Evolutionary conservation across 257 asterid species (phyloP).

Genomic region (Solanum megistacrolobum): DNA sequence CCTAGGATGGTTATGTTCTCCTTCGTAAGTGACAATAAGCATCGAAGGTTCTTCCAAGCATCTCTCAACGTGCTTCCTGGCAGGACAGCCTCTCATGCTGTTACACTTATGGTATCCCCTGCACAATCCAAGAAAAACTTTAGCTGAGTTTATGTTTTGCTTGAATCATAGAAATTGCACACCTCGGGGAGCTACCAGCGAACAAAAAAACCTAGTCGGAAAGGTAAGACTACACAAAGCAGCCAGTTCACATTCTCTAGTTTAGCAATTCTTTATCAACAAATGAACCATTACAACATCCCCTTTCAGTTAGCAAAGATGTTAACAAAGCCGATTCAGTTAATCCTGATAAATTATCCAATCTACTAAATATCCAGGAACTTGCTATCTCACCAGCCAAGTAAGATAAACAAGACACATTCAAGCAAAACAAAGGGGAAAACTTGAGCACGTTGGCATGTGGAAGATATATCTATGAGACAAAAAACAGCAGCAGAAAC

Average conservation of each 20-base stretch:
- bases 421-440: neutral
- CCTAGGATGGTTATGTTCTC: slow-evolving; percentile 79
- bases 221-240: neutral
- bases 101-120: slow-evolving; percentile 96
- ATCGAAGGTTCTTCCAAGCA: slow-evolving; percentile 85
- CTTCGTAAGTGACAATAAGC: slow-evolving; percentile 88
- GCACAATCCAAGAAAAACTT: slow-evolving; percentile 3
- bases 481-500: neutral
- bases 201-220: neutral
- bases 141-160: neutral
- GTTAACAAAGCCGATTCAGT: neutral
- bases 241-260: neutral
- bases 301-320: neutral
- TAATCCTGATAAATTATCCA: neutral
- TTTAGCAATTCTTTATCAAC: neutral
- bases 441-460: neutral
- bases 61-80: slow-evolving; percentile 88
- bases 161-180: neutral
- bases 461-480: neutral
- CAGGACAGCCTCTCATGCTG: slow-evolving; percentile 96
- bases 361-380: neutral
- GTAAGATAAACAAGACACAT: neutral
- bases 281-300: neutral
- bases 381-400: neutral
- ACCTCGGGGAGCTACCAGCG: neutral